Evolutionary conservation across 176 grass and related monocot species (phyloP), one percentile per base, ranked within the genome.

Genomic region (Oryza australiensis): DNA sequence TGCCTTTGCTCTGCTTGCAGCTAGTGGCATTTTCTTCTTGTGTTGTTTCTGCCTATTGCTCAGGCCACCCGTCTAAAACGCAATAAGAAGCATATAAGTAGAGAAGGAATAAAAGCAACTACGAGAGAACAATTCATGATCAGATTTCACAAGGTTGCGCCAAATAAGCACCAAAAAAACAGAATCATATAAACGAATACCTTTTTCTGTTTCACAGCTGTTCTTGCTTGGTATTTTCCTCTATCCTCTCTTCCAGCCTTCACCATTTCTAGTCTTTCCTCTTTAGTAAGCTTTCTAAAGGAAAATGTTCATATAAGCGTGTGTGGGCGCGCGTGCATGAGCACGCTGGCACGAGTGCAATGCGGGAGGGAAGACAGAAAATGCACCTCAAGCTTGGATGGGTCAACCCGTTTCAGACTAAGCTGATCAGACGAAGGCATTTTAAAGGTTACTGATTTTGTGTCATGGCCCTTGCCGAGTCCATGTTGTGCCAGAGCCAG

Each of bases 11-110:
- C 90, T 89, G 14, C 75, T 91, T 33, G 90, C 92, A 16, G 95
- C 95, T 13, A 90, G 48, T 0, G 95, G 95, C 92, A 94, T 93
- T 38, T 27, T 81, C 89, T 98, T 98, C 73, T 86, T 91, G 64
- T 93, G 92, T 33, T 95, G 90, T 75, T 98, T 95, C 76, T 98
- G 88, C 69, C 79, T 86, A 84, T 98, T 98, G 81, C 88, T 93
- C 59, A 84, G 63, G 22, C 96, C 96, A 66, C 92, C 96, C 1
- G 90, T 88, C 96, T 98, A 59, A 8, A 32, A 43, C 29, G 14
- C 70, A 87, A 22, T 35, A 11, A 3, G 24, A 85, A 70, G 24
- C 2, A 49, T 9, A 12, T 35, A 30, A 73, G 80, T 18, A 86
- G 55, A 42, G 9, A 26, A 34, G 16, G 13, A 34, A 83, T 12